Base-by-base conservation (phyloP, 1,139 yeast species). In the Blastobotrys aristatus region DNA sequence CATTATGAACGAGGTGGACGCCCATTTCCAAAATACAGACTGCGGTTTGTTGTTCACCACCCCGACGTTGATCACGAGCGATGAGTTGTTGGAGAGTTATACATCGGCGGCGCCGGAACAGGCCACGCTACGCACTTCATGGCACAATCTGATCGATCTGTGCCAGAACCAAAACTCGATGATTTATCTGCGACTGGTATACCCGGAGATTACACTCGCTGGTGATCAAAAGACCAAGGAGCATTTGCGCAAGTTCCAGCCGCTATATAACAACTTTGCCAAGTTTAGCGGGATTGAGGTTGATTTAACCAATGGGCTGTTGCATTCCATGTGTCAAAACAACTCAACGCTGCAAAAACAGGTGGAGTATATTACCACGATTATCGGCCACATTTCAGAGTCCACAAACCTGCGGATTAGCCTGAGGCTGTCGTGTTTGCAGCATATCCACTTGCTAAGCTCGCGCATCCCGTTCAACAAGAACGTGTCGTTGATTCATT, bases 251-350 rank as follows among this genome's bases (percentile, higher is more conserved):
- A 44, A 42, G 37, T 38, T 48, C 21, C n/a, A 27, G n/a, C 29
- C 38, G 14, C 32, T 45, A n/a, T 45, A 34, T 33, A 14, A 21
- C 24, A 44, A 42, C 24, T 36, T 45, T 16, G 20, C 31, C 29
- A 39, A 44, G 27, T 49, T 51, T 39, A 38, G 43, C 22, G 52
- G 53, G 10, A 29, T 51, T 16, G 53, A 51, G 36, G 35, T 51
- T 14, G 53, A 51, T 35, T 39, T 51, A 27, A 51, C 53, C 6
- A 43, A 44, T 26, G 50, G 50, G 30, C 35, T 48, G 26, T 26
- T 48, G 18, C 24, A 37, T 34, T 45, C 46, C n/a, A 43, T 47
- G 8, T 43, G 45, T 31, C 46, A 35, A 26, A 44, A 33, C 21
- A 18, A 43, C 6, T 24, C 43, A 18, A 35, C 29, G 5, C 26